Evolutionary conservation across 2,329 filamentous ascomycete genomes (phyloP).

Genomic region (Fusarium virguliforme): DNA sequence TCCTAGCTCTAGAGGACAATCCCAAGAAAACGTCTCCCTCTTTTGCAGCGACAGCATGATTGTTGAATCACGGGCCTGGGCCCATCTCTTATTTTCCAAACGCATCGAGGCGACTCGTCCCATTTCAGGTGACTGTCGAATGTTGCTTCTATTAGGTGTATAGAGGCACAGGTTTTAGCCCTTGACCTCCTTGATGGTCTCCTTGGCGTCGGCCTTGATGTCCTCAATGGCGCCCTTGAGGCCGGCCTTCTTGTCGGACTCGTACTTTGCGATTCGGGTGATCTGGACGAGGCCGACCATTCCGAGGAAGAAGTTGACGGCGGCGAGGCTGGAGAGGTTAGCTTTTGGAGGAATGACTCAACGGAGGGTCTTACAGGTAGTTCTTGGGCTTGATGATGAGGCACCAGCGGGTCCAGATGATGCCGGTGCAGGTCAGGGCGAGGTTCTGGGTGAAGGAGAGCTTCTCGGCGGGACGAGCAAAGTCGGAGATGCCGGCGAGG

Average conservation of each 20-base stretch:
- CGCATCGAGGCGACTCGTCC: slow-evolving; percentile 12
- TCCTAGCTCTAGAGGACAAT: slow-evolving; percentile 14
- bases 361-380: slow-evolving; percentile 75
- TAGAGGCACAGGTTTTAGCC: slow-evolving; percentile 30
- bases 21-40: not conserved
- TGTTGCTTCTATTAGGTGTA: not conserved
- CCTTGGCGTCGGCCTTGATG: slow-evolving; percentile 60
- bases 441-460: slow-evolving; percentile 94
- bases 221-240: slow-evolving; percentile 57
- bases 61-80: not conserved
- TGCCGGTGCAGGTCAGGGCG: slow-evolving; percentile 89
- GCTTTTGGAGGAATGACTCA: slow-evolving; percentile 9
- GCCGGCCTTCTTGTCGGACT: slow-evolving; percentile 72
- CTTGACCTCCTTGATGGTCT: slow-evolving; percentile 50
- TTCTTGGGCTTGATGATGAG: slow-evolving; percentile 96
- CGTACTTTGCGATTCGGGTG: slow-evolving; percentile 80
- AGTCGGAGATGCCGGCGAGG: slow-evolving; percentile 91
- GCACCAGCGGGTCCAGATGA: slow-evolving; percentile 99
- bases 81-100: not conserved
- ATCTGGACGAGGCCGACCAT: slow-evolving; percentile 88
- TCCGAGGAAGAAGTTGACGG: slow-evolving; percentile 98
- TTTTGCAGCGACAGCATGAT: slow-evolving; percentile 26
- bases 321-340: slow-evolving; percentile 76
- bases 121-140: not conserved
- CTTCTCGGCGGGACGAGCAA: slow-evolving; percentile 90